Percentiles rank a stretch among this genome's conserved stretches.
Conservation (phyloP, 768 basidiomycete species). For the Leccinum longicurvipes region DNA sequence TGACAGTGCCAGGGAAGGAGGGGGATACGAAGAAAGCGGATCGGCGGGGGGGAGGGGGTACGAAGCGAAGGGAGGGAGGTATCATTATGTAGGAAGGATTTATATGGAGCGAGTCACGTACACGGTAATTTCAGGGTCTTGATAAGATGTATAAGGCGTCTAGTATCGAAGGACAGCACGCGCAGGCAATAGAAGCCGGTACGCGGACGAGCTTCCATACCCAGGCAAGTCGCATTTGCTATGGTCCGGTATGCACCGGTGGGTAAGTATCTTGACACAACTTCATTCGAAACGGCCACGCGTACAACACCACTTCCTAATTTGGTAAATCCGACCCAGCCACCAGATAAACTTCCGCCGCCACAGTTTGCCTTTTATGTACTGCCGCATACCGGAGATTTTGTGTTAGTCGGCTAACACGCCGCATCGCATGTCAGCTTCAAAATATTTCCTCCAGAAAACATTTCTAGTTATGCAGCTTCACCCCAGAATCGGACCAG, state of each 20-base stretch:
- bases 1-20: conserved; percentile 16
- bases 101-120: conserved; percentile 32
- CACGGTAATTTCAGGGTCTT: conserved; percentile 35
- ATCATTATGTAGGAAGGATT: conserved; percentile 19
- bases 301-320: conserved; percentile 1
- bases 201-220: conserved; percentile 25
- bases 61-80: conserved; percentile 20
- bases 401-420: conserved; percentile 18
- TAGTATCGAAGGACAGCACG: conserved; percentile 29
- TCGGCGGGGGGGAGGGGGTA: conserved; percentile 22
- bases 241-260: conserved; percentile 20
- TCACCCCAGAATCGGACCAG: conserved; percentile 1
- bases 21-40: conserved; percentile 20
- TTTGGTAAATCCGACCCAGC: conserved; percentile 19
- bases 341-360: conserved; percentile 12
- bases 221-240: conserved; percentile 11
- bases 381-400: too few species aligned
- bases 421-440: conserved; percentile 10
- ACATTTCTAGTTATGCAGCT: conserved; percentile 10
- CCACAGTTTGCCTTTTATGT: conserved; percentile 15
- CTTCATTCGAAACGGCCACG: conserved; percentile 17
- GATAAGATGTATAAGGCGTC: conserved; percentile 30
- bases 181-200: conserved; percentile 31
- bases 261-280: conserved; percentile 10
- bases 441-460: conserved; percentile 4